These are phyloP conservation scores for Lantana camara DNA, from an alignment of 257 asterid genomes.

Conservation along the genomic window DNA sequence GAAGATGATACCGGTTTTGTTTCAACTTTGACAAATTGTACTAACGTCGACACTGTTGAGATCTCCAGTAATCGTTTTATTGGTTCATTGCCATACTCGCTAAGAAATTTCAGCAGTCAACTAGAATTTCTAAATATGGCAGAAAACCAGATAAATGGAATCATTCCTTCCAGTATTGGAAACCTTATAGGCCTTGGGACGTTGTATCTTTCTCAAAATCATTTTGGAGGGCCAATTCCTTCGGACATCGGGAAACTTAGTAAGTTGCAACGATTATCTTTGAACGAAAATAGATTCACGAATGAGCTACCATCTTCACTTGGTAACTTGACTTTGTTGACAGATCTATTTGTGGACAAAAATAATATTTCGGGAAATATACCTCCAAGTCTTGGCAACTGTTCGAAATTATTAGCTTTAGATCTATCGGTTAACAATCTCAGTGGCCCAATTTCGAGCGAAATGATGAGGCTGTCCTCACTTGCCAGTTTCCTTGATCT, in stretches of 20 bases:
- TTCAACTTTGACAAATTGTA: constrained; percentile 37
- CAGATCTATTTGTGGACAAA: not conserved
- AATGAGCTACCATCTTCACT: constrained; percentile 30
- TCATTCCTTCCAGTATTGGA: constrained; percentile 34
- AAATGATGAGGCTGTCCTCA: not conserved
- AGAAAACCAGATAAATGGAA: constrained; percentile 40
- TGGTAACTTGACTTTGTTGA: constrained; percentile 30
- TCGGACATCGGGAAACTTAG: constrained; percentile 30
- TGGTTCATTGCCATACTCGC: constrained; percentile 32
- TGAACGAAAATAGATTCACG: not conserved
- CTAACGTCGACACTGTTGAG: constrained; percentile 12
- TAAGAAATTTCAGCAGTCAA: constrained; percentile 37
- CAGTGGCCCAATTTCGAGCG: not conserved
- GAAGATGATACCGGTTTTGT: constrained; percentile 32
- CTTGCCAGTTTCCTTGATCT: constrained; percentile 5
- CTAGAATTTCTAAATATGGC: constrained; percentile 12
- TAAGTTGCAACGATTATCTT: constrained; percentile 12
- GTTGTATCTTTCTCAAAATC: no score
- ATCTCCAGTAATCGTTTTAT: constrained; percentile 25
- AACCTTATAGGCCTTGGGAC: no score
- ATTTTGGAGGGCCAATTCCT: constrained; percentile 21
- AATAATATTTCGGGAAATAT: constrained; percentile 25
- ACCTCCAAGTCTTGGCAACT: constrained; percentile 25
- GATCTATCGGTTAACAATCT: constrained; percentile 27
- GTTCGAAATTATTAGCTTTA: constrained; percentile 1